Percentiles rank a stretch among this genome's conserved stretches.
These are phyloP conservation scores for Capsicum chinense DNA, from an alignment of 257 asterid genomes.

Conservation along the genomic window DNA sequence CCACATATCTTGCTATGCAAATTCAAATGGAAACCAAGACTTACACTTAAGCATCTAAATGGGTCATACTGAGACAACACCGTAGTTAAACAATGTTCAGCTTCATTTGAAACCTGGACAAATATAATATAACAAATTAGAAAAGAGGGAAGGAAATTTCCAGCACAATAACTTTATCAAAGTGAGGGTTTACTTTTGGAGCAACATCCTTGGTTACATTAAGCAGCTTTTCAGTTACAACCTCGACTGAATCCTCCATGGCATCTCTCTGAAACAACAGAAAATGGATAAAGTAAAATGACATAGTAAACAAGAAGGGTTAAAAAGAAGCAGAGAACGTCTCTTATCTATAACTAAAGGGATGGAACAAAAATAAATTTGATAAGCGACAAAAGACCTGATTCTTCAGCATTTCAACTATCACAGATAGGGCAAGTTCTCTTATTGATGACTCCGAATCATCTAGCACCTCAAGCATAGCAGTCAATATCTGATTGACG, in stretches of 20 bases:
- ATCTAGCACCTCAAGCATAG: constrained; percentile 89
- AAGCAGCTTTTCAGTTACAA: constrained; percentile 88
- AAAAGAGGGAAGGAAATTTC: not conserved
- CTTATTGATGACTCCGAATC: constrained; percentile 81
- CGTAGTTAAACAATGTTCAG: constrained; percentile 84
- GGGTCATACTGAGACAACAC: constrained; percentile 85
- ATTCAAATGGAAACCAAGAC: constrained; percentile 33
- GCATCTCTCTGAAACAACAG: constrained; percentile 67
- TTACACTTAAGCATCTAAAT: constrained; percentile 91
- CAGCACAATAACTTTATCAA: constrained; percentile 4
- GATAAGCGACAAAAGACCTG: constrained; percentile 60
- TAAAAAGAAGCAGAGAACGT: not conserved
- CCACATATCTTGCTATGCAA: constrained; percentile 22
- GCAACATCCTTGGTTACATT: constrained; percentile 76
- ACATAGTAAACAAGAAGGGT: not conserved
- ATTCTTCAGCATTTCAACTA: constrained; percentile 89
- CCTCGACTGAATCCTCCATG: constrained; percentile 94
- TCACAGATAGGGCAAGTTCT: constrained; percentile 74
- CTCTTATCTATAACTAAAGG: not conserved
- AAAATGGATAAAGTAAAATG: constrained; percentile 18
- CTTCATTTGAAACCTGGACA: constrained; percentile 80
- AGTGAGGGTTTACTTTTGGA: constrained; percentile 61
- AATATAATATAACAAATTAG: constrained; percentile 33
- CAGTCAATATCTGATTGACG: constrained; percentile 93
- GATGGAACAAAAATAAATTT: not conserved